These are phyloP conservation scores for Candida freyschussii DNA, from an alignment of 1,139 yeast genomes.

Conservation along the genomic window DNA sequence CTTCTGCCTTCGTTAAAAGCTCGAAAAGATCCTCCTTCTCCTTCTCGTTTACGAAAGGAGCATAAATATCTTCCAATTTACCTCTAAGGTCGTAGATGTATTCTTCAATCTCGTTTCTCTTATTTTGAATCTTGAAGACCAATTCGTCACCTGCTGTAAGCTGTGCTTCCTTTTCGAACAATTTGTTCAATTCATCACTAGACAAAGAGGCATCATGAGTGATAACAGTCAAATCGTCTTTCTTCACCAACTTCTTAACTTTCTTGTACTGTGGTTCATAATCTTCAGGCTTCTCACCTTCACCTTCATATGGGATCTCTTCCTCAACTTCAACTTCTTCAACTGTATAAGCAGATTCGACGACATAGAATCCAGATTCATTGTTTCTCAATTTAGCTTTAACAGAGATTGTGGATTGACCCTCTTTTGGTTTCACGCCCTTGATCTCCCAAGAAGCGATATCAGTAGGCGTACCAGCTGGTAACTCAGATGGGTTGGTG, in stretches of 20 bases:
- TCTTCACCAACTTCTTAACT: slow-evolving; percentile 92
- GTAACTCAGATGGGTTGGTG: slow-evolving; percentile 70
- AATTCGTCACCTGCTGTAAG: slow-evolving; percentile 88
- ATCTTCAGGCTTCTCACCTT: slow-evolving; percentile 70
- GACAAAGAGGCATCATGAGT: slow-evolving; percentile 65
- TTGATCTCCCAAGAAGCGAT: slow-evolving; percentile 83
- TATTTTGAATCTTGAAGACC: slow-evolving; percentile 98
- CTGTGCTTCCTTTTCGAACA: slow-evolving; percentile 78
- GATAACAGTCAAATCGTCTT: slow-evolving; percentile 63
- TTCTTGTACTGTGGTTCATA: slow-evolving; percentile 81
- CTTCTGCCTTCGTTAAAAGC: slow-evolving; percentile 83
- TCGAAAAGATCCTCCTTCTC: slow-evolving; percentile 79
- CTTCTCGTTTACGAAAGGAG: slow-evolving; percentile 81
- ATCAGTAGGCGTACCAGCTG: slow-evolving; percentile 57
- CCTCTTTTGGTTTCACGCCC: slow-evolving; percentile 78
- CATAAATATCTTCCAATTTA: slow-evolving; percentile 88
- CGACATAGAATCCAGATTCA: slow-evolving; percentile 91
- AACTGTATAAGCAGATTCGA: slow-evolving; percentile 92
- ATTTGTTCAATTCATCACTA: slow-evolving; percentile 49
- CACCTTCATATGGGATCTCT: slow-evolving; percentile 62
- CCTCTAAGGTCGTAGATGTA: slow-evolving; percentile 97
- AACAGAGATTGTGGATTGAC: slow-evolving; percentile 76
- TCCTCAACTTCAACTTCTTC: slow-evolving; percentile 90
- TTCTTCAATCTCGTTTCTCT: slow-evolving; percentile 97
- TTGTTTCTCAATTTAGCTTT: slow-evolving; percentile 95